Base-by-base conservation (phyloP, 2,329 filamentous ascomycete species). In the Fusarium camptoceras region DNA sequence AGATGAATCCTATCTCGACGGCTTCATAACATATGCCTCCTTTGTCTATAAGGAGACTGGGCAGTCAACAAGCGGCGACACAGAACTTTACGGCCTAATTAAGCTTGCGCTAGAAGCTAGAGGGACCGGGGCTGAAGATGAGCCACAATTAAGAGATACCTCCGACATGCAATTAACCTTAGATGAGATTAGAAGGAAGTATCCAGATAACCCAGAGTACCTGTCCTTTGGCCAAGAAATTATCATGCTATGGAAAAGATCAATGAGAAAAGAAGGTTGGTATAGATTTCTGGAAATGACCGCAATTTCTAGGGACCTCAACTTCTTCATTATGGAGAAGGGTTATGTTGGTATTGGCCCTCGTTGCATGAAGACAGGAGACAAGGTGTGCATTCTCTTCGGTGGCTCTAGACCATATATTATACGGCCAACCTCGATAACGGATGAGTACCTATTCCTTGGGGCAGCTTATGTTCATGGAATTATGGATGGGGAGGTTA, bases 381-480 rank as follows among this genome's bases (percentile, higher is more conserved):
- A 37, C 18, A 37, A n/a, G 0, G 34, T 12, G 2, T 37, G 34
- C 34, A 0, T 37, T 37, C 18, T 37, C 0, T n/a, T n/a, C 34
- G 34, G 34, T 12, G 34, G 34, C 7, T 7, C 34, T 0, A 37
- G 18, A 11, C 6, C 34, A n/a, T 37, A 37, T 4, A 1, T n/a
- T 2, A 37, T 37, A 3, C 18, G 34, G 0, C 34, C 9, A 7
- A n/a, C 5, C 4, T n/a, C 34, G 0, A 6, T 1, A 7, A 1
- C 18, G 7, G 18, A 37, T 12, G 18, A 37, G 2, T n/a, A n/a
- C 10, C 7, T 37, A 2, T 37, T 11, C 18, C 34, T 37, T n/a
- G 34, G 34, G 5, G 1, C 18, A n/a, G 34, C 6, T 3, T 37
- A 37, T 12, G 18, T 37, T 1, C 34, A 37, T 12, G 34, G 10